These are phyloP conservation scores for Corinectria fuckeliana DNA, from an alignment of 2,329 filamentous ascomycete genomes.

Conservation along the genomic window DNA sequence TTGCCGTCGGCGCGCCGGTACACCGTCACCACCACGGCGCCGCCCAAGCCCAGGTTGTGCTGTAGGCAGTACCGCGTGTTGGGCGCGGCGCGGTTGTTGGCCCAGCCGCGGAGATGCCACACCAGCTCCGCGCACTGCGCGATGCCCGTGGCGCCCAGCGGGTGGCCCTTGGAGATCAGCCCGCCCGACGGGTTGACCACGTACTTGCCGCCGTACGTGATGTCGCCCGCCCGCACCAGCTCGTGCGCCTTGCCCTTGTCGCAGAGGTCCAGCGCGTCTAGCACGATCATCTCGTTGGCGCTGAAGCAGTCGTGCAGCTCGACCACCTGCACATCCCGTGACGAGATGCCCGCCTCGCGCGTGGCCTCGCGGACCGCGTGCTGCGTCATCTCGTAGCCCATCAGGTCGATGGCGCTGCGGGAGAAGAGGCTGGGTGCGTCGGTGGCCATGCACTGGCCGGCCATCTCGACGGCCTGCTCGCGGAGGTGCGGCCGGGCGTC, in stretches of 20 bases:
- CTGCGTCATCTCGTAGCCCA: constrained; percentile 86
- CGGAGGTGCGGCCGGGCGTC: constrained; percentile 83
- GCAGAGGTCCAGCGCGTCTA: constrained; percentile 84
- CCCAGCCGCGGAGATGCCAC: constrained; percentile 96
- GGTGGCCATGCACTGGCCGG: constrained; percentile 86
- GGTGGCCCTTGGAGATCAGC: constrained; percentile 94
- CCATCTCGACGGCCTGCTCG: constrained; percentile 84
- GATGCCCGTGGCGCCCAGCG: constrained; percentile 90
- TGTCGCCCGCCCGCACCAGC: constrained; percentile 83
- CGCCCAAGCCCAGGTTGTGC: constrained; percentile 92
- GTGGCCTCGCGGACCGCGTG: constrained; percentile 74
- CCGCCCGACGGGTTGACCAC: constrained; percentile 94
- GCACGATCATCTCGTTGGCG: constrained; percentile 89
- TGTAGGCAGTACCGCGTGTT: constrained; percentile 79
- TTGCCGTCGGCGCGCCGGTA: constrained; percentile 84
- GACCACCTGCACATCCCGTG: constrained; percentile 78
- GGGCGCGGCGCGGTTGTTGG: constrained; percentile 80
- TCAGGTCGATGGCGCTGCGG: constrained; percentile 80
- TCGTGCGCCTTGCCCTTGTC: constrained; percentile 88
- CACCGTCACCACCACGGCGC: constrained; percentile 88
- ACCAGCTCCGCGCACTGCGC: constrained; percentile 95
- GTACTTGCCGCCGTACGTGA: constrained; percentile 86
- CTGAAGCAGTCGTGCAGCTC: constrained; percentile 98
- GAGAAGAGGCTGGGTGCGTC: constrained; percentile 83
- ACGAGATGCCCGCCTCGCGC: constrained; percentile 72